Conservation (phyloP, 1,284 basidiomycete species). For the Irpex sp. region DNA sequence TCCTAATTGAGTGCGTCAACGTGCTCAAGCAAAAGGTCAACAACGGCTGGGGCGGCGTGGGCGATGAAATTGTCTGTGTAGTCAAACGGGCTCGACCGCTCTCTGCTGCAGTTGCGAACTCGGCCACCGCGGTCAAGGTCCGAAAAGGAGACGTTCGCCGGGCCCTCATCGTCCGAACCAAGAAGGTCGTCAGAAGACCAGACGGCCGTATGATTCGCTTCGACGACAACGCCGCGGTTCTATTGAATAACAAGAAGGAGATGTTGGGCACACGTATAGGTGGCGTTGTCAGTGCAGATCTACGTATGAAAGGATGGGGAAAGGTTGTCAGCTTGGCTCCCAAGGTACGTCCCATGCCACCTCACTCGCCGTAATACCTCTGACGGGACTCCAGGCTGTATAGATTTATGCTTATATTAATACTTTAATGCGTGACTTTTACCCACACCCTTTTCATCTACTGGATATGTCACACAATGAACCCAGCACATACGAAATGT, state of each 20-base stretch:
- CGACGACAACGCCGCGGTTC: constrained; percentile 96
- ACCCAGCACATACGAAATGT: not conserved
- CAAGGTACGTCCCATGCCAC: constrained; percentile 55
- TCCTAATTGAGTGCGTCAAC: constrained; percentile 96
- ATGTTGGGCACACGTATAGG: constrained; percentile 95
- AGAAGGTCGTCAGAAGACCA: constrained; percentile 78
- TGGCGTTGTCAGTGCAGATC: constrained; percentile 89
- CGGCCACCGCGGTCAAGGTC: constrained; percentile 77
- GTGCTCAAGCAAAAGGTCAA: constrained; percentile 94
- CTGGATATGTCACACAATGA: not conserved
- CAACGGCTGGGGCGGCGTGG: constrained; percentile 78
- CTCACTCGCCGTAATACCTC: not conserved
- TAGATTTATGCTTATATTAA: constrained; percentile 1
- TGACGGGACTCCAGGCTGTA: constrained; percentile 1
- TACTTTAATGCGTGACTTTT: not conserved
- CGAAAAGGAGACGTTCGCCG: constrained; percentile 91
- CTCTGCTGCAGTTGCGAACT: constrained; percentile 54
- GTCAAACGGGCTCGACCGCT: constrained; percentile 91
- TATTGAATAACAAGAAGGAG: constrained; percentile 96
- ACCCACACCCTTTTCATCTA: not conserved
- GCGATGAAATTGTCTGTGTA: constrained; percentile 97
- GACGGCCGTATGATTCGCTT: constrained; percentile 88
- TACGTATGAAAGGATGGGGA: constrained; percentile 91
- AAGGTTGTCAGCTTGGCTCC: constrained; percentile 93
- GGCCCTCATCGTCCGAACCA: constrained; percentile 92